These are phyloP conservation scores for Xanthoparmelia taractica DNA, from an alignment of 495 filamentous ascomycete genomes.

Conservation along the genomic window DNA sequence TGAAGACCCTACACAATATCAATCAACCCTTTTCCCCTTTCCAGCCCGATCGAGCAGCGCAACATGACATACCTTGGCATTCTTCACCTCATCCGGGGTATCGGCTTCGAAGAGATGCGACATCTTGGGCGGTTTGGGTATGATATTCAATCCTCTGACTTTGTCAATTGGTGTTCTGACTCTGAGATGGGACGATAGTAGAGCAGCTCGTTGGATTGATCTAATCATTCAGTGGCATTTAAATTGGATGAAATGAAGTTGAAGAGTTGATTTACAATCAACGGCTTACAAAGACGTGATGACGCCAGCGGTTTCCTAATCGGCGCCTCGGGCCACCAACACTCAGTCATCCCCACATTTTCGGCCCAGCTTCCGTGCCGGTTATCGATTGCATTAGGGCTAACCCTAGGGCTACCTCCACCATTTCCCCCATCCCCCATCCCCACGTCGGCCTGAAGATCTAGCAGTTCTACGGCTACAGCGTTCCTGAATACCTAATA, in stretches of 20 bases:
- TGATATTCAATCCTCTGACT: slow-evolving; percentile 1
- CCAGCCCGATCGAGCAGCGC: no score
- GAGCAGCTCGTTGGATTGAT: slow-evolving; percentile 16
- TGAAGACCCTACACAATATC: slow-evolving; percentile 26
- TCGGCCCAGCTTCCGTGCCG: no score
- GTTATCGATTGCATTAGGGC: no score
- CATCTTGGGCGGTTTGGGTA: slow-evolving; percentile 19
- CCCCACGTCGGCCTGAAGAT: no score
- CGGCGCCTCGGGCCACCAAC: no score
- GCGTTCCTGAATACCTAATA: no score
- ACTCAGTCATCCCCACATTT: no score
- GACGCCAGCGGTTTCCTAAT: no score
- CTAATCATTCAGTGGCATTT: slow-evolving; percentile 17
- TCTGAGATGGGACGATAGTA: slow-evolving; percentile 13
- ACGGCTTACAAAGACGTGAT: no score
- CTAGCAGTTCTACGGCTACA: no score
- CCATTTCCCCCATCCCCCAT: no score
- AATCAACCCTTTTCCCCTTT: background rate
- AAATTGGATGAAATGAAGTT: background rate
- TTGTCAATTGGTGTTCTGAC: slow-evolving; percentile 15
- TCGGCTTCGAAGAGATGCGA: slow-evolving; percentile 26
- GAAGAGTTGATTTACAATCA: slow-evolving; percentile 8
- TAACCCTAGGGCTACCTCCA: no score
- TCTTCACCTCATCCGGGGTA: slow-evolving; percentile 28
- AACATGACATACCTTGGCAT: slow-evolving; percentile 26